Evolutionary conservation across 2,329 filamentous ascomycete species (phyloP), one percentile per base, ranked within the genome.

Genomic region (Diaporthe sp.): DNA sequence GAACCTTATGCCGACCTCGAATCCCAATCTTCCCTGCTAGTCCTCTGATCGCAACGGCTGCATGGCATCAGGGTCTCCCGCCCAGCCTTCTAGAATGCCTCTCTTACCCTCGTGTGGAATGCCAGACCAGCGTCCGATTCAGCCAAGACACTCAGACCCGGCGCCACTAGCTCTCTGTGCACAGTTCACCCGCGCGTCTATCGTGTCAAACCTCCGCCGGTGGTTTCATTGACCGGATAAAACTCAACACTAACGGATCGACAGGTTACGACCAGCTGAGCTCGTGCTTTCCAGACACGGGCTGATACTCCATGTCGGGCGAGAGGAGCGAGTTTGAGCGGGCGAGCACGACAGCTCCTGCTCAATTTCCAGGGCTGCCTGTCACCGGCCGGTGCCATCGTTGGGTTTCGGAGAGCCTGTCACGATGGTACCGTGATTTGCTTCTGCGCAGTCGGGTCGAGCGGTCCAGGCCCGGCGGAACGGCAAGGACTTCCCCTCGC

Each of bases 1-100:
- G 58, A 75, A 75, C 70, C 70, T 73, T 75, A 75, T 50, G 42
- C 47, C 50, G 25, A 70, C 37, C 61, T 70, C 63, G 30, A 27
- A 69, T 63, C 47, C 55, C 25, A 44, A 56, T 42, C 51, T 42
- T 56, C 17, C 22, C 50, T 35, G 30, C 32, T 47, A n/a, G 27
- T 30, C n/a, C 32, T 39, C 32, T 53, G 32, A 22, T 8, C 63
- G 13, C 32, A 37, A 39, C 63, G n/a, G 47, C 32, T 35, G 63
- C 44, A 51, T 39, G 13, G 63, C 32, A 39, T 68, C 44, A 53
- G 47, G 63, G 47, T 68, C 47, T 39, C 9, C 63, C 44, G 63
- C 47, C 44, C 27, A 39, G 63, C 63, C 63, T 68, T 53, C 32
- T 30, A 68, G 63, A 68, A 68, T 50, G 22, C 3, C 35, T 66